Evolutionary conservation across 2,329 filamentous ascomycete species (phyloP).

Genomic region (Talaromyces sp.): DNA sequence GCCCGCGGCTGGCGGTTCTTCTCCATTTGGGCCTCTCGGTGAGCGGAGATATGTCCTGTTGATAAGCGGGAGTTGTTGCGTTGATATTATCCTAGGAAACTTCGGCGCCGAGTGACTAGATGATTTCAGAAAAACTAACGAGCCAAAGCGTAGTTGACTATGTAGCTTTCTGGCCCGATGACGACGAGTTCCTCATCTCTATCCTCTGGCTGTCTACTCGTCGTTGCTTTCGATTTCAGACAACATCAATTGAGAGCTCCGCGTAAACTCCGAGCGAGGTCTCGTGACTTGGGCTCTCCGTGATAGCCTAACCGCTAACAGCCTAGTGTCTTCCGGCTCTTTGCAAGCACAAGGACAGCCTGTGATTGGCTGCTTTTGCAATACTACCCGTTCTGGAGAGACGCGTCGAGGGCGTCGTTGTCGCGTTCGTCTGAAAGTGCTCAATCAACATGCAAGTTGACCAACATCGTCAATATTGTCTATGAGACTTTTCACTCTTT

Average conservation of each 20-base stretch:
- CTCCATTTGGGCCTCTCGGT: constrained; percentile 13
- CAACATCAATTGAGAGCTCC: background rate
- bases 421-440: constrained; percentile 5
- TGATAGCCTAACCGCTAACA: background rate
- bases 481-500: background rate
- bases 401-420: constrained; percentile 10
- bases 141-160: too few relatives aligned
- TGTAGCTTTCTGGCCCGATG: too few relatives aligned
- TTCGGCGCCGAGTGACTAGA: background rate
- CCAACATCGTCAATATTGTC: background rate
- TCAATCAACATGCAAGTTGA: background rate
- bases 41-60: constrained; percentile 8
- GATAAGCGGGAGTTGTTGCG: background rate
- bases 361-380: constrained; percentile 9
- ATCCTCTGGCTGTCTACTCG: background rate
- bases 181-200: background rate
- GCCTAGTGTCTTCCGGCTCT: background rate
- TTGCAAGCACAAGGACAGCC: background rate
- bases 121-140: too few relatives aligned
- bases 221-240: background rate
- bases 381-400: constrained; percentile 16
- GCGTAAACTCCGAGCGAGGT: background rate
- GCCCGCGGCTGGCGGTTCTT: background rate
- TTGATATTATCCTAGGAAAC: background rate
- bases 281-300: background rate